phyloP scores from a whole-genome alignment of 1,284 basidiomycete species.

The Coniferiporia sulphurascens region DNA sequence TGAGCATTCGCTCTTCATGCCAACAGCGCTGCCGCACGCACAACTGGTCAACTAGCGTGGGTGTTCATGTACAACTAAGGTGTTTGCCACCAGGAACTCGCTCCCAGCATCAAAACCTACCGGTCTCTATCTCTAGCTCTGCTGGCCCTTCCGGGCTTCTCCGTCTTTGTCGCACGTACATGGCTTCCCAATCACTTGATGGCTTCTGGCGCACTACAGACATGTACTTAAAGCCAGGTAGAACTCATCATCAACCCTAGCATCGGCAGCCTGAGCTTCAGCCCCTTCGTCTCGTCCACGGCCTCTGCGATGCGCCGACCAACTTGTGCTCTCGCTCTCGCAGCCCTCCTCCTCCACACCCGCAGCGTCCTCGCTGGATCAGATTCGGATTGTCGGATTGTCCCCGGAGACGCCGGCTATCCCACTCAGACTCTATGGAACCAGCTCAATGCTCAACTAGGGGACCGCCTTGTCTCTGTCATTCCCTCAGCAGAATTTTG shows the following conservation, averaged over 20 bases:
- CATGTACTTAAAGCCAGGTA: too few relatives aligned
- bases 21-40: too few relatives aligned
- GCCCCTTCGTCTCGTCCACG: too few relatives aligned
- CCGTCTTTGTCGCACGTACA: not conserved
- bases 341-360: not conserved
- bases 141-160: not conserved
- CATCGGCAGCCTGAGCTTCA: too few relatives aligned
- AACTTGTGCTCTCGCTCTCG: not conserved
- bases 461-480: not conserved
- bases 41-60: too few relatives aligned
- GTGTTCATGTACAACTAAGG: too few relatives aligned
- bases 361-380: not conserved
- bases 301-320: not conserved
- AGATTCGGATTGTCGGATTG: not conserved
- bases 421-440: slow-evolving; percentile 1
- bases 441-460: not conserved
- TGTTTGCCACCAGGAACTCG: too few relatives aligned
- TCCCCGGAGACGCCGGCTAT: slow-evolving; percentile 5
- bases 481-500: slow-evolving; percentile 9
- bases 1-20: too few relatives aligned
- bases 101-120: too few relatives aligned
- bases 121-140: too few relatives aligned
- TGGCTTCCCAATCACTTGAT: not conserved
- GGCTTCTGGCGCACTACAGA: not conserved
- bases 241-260: too few relatives aligned